Evolutionary conservation across 352 stramenopile genomes (phyloP).

Genomic region (Aphanomyces stellatus): DNA sequence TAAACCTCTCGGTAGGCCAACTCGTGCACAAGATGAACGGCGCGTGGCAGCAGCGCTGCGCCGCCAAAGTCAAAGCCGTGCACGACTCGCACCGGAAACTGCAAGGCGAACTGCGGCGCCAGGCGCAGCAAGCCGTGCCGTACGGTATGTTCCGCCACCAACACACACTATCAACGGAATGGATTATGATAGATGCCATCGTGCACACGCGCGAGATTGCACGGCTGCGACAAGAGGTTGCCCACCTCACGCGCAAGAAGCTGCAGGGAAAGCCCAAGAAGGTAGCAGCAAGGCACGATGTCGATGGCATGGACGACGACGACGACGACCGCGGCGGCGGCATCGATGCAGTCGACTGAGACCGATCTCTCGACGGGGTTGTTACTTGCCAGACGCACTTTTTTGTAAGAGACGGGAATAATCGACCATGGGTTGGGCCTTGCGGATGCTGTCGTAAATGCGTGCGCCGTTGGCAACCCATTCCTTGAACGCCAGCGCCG

Average conservation of each 20-base stretch:
- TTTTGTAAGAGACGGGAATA: conserved; percentile 17
- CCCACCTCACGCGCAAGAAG: background rate
- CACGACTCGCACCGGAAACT: background rate
- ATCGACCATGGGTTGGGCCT: conserved; percentile 28
- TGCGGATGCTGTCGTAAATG: conserved; percentile 59
- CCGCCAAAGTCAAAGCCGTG: conserved; percentile 3
- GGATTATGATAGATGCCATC: conserved; percentile 11
- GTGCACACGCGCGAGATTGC: conserved; percentile 14
- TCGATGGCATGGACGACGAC: background rate
- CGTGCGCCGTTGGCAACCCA: conserved; percentile 65
- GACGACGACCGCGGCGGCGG: background rate
- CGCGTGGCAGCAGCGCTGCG: conserved; percentile 9
- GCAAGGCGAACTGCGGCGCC: background rate
- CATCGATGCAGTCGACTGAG: background rate
- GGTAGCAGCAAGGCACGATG: background rate
- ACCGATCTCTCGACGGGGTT: background rate
- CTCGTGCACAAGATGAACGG: background rate
- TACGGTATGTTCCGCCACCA: background rate
- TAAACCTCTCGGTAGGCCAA: background rate
- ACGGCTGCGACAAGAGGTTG: conserved; percentile 3
- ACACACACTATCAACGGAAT: background rate
- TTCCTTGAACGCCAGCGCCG: conserved; percentile 46
- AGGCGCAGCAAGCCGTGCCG: background rate
- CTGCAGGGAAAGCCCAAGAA: background rate
- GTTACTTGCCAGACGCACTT: background rate